phyloP scores from a whole-genome alignment of 2,329 filamentous ascomycete species.

The Aplosporella prunicola region DNA sequence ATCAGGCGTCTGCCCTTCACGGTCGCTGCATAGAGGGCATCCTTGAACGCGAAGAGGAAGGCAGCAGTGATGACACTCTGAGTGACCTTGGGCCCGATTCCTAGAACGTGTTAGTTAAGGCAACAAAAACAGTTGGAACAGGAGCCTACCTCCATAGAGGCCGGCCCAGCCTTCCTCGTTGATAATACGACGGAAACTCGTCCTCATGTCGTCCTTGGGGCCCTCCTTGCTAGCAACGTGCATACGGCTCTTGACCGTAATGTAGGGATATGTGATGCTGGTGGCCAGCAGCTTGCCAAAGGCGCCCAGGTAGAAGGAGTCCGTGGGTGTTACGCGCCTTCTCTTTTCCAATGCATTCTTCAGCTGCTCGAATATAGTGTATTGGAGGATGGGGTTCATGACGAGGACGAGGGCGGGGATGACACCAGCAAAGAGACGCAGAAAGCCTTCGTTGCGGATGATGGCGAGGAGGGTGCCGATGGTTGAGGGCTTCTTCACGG shows the following conservation, averaged over 20 bases:
- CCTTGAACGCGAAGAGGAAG: slow-evolving; percentile 96
- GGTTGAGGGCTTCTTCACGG: slow-evolving; percentile 57
- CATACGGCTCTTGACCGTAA: slow-evolving; percentile 96
- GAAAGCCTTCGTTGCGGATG: slow-evolving; percentile 72
- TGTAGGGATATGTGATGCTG: slow-evolving; percentile 92
- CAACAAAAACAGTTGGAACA: slow-evolving; percentile 12
- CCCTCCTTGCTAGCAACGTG: slow-evolving; percentile 73
- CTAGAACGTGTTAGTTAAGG: slow-evolving; percentile 37
- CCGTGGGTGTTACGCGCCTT: slow-evolving; percentile 66
- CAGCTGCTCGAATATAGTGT: slow-evolving; percentile 96
- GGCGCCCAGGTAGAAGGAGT: slow-evolving; percentile 86
- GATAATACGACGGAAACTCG: slow-evolving; percentile 69
- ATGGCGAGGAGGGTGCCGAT: slow-evolving; percentile 72
- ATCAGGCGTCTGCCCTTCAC: slow-evolving; percentile 50
- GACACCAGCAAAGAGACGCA: slow-evolving; percentile 83
- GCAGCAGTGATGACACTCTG: slow-evolving; percentile 95
- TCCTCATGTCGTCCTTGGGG: slow-evolving; percentile 71
- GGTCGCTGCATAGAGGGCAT: slow-evolving; percentile 81
- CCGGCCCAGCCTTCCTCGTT: slow-evolving; percentile 84
- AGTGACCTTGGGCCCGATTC: slow-evolving; percentile 90
- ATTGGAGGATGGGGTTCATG: slow-evolving; percentile 96
- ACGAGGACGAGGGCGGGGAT: slow-evolving; percentile 87
- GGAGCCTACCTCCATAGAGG: slow-evolving; percentile 72
- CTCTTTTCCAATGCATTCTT: slow-evolving; percentile 81
- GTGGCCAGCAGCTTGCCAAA: slow-evolving; percentile 92